Conservation (phyloP, 257 asterid genomes). For the Ocimum tenuiflorum region DNA sequence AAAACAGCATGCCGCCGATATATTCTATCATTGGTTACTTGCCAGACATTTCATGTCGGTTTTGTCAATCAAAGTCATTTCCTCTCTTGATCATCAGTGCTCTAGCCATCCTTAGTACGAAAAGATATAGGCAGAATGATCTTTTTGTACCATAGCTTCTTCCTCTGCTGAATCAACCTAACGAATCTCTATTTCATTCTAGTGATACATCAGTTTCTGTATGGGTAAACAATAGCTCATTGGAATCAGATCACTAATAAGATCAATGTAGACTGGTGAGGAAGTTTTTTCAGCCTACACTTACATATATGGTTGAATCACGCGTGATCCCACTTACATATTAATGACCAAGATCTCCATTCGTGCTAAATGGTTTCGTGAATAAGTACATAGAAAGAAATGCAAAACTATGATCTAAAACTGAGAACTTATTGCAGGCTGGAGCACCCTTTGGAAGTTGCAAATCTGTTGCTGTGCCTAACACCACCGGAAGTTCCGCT, state of each 20-base stretch:
- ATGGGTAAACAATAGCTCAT: neutral
- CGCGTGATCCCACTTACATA: neutral
- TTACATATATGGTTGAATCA: neutral
- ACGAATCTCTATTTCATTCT: neutral
- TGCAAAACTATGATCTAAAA: no score
- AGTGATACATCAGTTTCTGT: neutral
- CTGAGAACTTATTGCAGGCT: conserved; percentile 9
- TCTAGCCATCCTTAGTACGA: neutral
- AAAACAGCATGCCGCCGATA: neutral
- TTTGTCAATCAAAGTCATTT: neutral
- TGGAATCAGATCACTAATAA: neutral
- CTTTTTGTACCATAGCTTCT: neutral
- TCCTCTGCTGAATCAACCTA: neutral
- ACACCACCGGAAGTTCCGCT: conserved; percentile 42
- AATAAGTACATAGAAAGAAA: neutral
- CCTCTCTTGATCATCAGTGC: neutral
- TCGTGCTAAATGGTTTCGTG: neutral
- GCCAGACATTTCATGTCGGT: no score
- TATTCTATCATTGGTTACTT: neutral
- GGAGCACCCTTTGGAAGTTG: no score
- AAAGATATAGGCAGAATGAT: neutral
- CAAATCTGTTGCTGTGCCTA: neutral
- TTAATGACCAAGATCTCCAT: neutral
- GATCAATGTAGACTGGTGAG: neutral
- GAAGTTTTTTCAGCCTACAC: neutral